Conservation (phyloP, 495 filamentous ascomycete genomes). For the Aspergillus avenaceus region DNA sequence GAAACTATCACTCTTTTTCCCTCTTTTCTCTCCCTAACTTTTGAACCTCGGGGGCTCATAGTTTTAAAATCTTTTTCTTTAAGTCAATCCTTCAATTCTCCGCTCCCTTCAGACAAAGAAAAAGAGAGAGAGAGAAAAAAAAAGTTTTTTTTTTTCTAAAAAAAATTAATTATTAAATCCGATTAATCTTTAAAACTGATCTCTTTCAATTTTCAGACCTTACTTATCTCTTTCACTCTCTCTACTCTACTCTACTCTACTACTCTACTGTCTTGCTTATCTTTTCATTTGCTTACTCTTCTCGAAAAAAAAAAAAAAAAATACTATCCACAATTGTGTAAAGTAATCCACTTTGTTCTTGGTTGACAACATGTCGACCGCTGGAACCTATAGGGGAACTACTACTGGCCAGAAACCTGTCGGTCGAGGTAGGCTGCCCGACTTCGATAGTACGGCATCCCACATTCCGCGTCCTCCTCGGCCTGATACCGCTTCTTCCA, state of each 20-base stretch:
- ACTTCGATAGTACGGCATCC: slow-evolving; percentile 66
- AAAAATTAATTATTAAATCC: too few relatives aligned
- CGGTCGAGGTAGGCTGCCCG: slow-evolving; percentile 61
- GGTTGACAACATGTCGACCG: slow-evolving; percentile 51
- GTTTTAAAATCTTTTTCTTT: slow-evolving; percentile 4
- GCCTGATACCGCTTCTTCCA: slow-evolving; percentile 54
- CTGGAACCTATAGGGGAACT: slow-evolving; percentile 48
- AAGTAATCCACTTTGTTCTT: slow-evolving; percentile 1
- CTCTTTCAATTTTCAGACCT: too few relatives aligned
- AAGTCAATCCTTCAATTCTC: slow-evolving; percentile 6
- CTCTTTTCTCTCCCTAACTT: neutral
- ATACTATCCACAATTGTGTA: neutral
- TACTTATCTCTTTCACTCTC: too few relatives aligned
- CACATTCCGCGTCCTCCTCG: slow-evolving; percentile 83
- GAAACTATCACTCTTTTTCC: neutral
- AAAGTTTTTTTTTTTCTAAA: too few relatives aligned
- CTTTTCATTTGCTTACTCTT: too few relatives aligned
- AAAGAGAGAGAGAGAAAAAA: too few relatives aligned
- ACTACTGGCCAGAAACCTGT: slow-evolving; percentile 39
- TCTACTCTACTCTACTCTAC: too few relatives aligned
- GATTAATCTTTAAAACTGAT: too few relatives aligned
- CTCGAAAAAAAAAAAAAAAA: too few relatives aligned
- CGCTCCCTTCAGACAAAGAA: too few relatives aligned
- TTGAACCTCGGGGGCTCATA: neutral
- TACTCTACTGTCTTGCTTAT: too few relatives aligned